phyloP scores from a whole-genome alignment of 441 rosid genomes.

The Flueggea neowawraea region DNA sequence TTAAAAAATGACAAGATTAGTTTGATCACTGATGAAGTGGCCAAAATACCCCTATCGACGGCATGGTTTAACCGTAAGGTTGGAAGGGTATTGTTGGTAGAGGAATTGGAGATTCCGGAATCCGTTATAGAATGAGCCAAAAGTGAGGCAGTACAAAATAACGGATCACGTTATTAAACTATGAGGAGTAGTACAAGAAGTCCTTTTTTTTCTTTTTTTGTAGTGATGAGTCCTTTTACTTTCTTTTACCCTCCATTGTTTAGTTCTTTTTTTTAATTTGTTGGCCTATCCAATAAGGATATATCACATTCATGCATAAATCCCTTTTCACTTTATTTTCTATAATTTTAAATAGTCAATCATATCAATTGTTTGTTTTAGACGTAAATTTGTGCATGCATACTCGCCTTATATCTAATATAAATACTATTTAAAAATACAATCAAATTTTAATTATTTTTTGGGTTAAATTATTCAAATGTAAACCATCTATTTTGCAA shows the following conservation, averaged over 20 bases:
- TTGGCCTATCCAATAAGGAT: too few relatives aligned
- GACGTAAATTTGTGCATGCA: too few relatives aligned
- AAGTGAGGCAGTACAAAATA: slow-evolving; percentile 21
- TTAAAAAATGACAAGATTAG: not conserved
- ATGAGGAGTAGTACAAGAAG: slow-evolving; percentile 20
- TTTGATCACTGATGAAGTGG: slow-evolving; percentile 1
- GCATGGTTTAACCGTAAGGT: not conserved
- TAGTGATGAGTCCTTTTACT: not conserved
- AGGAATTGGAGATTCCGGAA: slow-evolving; percentile 31
- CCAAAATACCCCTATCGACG: slow-evolving; percentile 7
- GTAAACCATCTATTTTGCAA: too few relatives aligned
- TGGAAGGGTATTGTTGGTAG: slow-evolving; percentile 26
- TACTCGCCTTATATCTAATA: too few relatives aligned
- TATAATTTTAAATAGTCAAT: too few relatives aligned
- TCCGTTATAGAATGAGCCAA: slow-evolving; percentile 53
- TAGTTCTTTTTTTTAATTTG: too few relatives aligned
- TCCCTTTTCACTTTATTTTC: too few relatives aligned
- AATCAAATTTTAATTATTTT: too few relatives aligned
- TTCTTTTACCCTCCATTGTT: not conserved
- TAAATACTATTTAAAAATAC: too few relatives aligned
- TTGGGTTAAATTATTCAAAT: too few relatives aligned
- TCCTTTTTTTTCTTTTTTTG: slow-evolving; percentile 4
- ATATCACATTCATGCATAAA: too few relatives aligned
- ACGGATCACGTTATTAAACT: slow-evolving; percentile 73
- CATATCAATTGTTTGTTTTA: too few relatives aligned